Conservation (phyloP, 352 stramenopile genomes). For the Pythium oligandrum region DNA sequence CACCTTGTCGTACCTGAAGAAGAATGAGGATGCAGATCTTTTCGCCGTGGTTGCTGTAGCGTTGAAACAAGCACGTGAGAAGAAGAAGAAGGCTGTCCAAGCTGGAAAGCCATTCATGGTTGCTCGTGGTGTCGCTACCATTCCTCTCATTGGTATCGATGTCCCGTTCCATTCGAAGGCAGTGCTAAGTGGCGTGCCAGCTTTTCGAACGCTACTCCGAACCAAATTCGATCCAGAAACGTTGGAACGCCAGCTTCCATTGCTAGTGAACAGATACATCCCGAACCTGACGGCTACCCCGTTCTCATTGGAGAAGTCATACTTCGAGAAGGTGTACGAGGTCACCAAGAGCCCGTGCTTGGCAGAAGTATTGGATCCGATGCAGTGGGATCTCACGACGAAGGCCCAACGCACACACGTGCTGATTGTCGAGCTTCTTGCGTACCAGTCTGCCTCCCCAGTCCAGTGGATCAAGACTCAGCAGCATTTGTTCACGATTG, state of each 20-base stretch:
- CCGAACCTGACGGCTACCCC: conserved; percentile 79
- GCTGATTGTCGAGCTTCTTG: conserved; percentile 81
- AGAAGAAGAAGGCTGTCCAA: conserved; percentile 55
- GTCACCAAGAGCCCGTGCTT: conserved; percentile 68
- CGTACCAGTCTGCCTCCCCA: conserved; percentile 87
- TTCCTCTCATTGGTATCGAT: conserved; percentile 82
- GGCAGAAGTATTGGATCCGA: conserved; percentile 53
- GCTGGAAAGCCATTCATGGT: conserved; percentile 56
- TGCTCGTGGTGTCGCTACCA: conserved; percentile 63
- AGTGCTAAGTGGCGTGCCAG: conserved; percentile 69
- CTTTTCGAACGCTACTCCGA: conserved; percentile 68
- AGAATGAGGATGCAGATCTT: conserved; percentile 26
- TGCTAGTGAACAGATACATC: conserved; percentile 78
- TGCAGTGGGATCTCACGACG: conserved; percentile 67
- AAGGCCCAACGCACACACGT: conserved; percentile 61
- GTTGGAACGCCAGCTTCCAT: conserved; percentile 57
- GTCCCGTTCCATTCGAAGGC: conserved; percentile 86
- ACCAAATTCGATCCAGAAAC: conserved; percentile 68
- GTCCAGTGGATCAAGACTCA: conserved; percentile 90
- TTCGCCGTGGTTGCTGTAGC: conserved; percentile 43
- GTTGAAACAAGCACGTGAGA: conserved; percentile 41
- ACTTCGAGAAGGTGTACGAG: conserved; percentile 69
- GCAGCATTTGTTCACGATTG: conserved; percentile 56
- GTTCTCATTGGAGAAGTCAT: conserved; percentile 71
- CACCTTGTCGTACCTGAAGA: conserved; percentile 46